These are phyloP conservation scores for Escovopsis weberi DNA, from an alignment of 2,329 filamentous ascomycete species.

Conservation along the genomic window DNA sequence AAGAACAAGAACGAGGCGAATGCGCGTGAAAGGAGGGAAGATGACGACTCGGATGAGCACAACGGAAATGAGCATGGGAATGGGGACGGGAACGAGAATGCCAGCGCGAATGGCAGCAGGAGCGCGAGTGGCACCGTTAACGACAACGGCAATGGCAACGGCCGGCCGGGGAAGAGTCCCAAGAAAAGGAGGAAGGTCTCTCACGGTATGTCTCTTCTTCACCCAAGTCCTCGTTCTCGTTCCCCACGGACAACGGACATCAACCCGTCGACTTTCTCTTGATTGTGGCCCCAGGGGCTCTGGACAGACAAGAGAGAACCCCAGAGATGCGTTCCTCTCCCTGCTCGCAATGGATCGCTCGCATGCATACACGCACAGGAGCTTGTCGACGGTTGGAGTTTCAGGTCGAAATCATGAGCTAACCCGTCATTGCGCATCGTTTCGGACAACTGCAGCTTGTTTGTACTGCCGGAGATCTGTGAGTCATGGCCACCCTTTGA, in stretches of 20 bases:
- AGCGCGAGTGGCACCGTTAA: too few relatives aligned
- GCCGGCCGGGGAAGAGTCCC: slow-evolving; percentile 37
- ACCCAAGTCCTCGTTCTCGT: not conserved
- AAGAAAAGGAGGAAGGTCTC: slow-evolving; percentile 85
- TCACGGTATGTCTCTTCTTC: slow-evolving; percentile 49
- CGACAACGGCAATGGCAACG: not conserved
- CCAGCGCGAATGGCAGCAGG: too few relatives aligned
- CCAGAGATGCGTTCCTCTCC: too few relatives aligned
- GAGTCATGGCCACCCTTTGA: slow-evolving; percentile 33
- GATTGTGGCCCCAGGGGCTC: not conserved
- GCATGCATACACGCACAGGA: not conserved
- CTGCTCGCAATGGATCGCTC: too few relatives aligned
- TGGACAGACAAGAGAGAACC: not conserved
- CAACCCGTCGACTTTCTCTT: not conserved
- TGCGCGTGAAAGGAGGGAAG: slow-evolving; percentile 16
- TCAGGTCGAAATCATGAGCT: slow-evolving; percentile 9
- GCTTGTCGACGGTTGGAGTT: not conserved
- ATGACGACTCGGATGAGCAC: slow-evolving; percentile 3
- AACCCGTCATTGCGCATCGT: slow-evolving; percentile 17
- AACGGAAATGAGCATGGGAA: not conserved
- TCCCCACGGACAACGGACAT: too few relatives aligned
- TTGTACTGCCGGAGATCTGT: slow-evolving; percentile 84
- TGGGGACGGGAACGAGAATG: not conserved
- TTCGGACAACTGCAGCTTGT: slow-evolving; percentile 42
- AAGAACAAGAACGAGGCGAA: slow-evolving; percentile 13